Conservation (phyloP, 208 protist species). For the Blechomonas ayalai region DNA sequence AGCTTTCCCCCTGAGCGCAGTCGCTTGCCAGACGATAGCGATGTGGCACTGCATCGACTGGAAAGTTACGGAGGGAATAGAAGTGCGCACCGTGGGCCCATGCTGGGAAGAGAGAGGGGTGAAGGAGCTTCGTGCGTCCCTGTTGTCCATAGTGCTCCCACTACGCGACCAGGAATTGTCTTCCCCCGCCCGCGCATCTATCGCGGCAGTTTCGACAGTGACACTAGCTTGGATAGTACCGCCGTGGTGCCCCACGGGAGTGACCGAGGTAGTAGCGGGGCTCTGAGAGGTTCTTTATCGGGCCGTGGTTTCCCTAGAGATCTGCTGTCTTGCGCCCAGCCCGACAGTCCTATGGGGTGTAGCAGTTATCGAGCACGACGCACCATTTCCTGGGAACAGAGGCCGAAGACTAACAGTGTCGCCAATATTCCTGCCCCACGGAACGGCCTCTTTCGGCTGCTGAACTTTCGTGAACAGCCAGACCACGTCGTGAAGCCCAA, state of each 20-base stretch:
- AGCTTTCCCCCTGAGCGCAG: background rate
- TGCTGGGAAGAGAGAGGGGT: background rate
- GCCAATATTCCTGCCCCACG: background rate
- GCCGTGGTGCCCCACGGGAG: background rate
- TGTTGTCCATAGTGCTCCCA: background rate
- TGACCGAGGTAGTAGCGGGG: background rate
- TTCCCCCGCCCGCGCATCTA: background rate
- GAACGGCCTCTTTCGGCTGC: conserved; percentile 10
- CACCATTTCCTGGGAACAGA: background rate
- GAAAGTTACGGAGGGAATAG: background rate
- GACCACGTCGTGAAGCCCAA: conserved; percentile 17
- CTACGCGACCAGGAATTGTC: background rate
- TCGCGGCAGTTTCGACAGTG: conserved; percentile 17
- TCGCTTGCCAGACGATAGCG: background rate
- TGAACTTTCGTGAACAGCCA: conserved; percentile 27
- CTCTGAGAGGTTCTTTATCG: background rate
- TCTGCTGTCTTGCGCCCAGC: background rate
- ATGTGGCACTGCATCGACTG: background rate
- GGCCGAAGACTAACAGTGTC: background rate
- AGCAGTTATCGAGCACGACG: background rate
- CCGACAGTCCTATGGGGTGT: background rate
- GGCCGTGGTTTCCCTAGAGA: background rate
- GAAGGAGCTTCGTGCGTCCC: background rate
- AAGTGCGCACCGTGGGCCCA: background rate
- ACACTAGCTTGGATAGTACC: conserved; percentile 27